Evolutionary conservation across 139 green algal genomes (phyloP).

Genomic region (Micractinium conductrix): DNA sequence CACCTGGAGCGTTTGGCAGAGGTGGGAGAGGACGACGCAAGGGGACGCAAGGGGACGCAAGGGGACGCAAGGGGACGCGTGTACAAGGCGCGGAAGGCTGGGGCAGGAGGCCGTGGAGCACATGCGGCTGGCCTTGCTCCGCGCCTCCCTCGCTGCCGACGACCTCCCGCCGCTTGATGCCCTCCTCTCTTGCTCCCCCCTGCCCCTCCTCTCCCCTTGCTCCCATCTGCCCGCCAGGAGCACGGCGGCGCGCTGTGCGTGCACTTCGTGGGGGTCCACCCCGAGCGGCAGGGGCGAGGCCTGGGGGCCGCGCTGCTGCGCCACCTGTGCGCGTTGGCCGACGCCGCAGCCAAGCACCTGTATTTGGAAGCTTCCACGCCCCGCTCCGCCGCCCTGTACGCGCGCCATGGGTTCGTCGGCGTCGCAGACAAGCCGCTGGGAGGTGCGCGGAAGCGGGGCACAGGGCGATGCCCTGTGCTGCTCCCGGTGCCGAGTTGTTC

Average conservation of each 20-base stretch:
- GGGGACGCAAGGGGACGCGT: background rate
- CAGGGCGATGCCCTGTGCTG: no score
- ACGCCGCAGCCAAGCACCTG: background rate
- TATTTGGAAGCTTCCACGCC: background rate
- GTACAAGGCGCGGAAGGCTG: no score
- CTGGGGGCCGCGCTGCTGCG: constrained; percentile 11
- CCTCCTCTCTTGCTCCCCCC: background rate
- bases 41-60: no score
- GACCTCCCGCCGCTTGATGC: no score
- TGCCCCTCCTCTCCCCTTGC: background rate
- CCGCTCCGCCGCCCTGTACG: background rate
- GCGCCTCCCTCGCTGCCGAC: no score
- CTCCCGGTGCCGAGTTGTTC: no score
- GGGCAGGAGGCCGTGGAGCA: no score
- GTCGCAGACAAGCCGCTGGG: constrained; percentile 13
- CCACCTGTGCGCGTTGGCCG: background rate
- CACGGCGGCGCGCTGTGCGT: constrained; percentile 15
- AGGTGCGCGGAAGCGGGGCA: no score
- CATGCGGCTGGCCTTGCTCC: no score
- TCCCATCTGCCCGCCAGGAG: background rate
- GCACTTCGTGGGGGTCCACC: constrained; percentile 5
- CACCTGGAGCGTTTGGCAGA: background rate
- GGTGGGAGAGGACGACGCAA: background rate
- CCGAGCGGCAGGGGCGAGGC: background rate
- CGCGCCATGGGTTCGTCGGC: background rate